phyloP scores from a whole-genome alignment of 164 flowering plant genomes.

The Nelumbo lutea region DNA sequence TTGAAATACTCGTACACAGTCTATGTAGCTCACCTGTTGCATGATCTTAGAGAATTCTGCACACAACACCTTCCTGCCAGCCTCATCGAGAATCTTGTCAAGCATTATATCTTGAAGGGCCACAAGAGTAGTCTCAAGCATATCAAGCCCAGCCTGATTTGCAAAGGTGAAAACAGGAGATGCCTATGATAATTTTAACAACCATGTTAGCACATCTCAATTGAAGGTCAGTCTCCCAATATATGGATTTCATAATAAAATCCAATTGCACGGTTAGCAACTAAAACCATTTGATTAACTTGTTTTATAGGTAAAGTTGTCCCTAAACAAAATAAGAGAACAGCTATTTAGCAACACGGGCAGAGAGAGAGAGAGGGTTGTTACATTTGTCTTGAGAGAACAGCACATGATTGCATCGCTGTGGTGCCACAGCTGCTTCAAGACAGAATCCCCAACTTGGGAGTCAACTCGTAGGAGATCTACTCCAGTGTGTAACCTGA shows the following conservation, averaged over 20 bases:
- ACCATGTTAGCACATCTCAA: constrained; percentile 2
- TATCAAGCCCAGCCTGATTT: constrained; percentile 76
- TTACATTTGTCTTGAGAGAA: constrained; percentile 61
- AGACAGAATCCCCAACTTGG: constrained; percentile 47
- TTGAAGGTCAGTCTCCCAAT: not conserved
- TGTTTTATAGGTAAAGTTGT: too few species aligned
- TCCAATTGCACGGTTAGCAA: too few species aligned
- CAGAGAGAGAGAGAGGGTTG: not conserved
- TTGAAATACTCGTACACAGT: too few species aligned
- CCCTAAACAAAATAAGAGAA: not conserved
- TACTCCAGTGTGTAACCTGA: constrained; percentile 63
- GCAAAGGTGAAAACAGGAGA: constrained; percentile 70
- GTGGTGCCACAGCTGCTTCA: constrained; percentile 75
- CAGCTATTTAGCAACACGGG: not conserved
- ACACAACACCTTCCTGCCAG: constrained; percentile 48
- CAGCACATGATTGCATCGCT: constrained; percentile 84
- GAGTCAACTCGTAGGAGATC: constrained; percentile 51
- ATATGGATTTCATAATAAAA: too few species aligned
- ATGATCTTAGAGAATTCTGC: constrained; percentile 62
- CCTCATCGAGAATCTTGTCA: constrained; percentile 59
- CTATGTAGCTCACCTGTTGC: constrained; percentile 43
- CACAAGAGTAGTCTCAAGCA: constrained; percentile 75
- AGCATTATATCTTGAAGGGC: constrained; percentile 75
- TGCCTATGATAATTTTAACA: constrained; percentile 31
- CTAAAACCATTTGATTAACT: not conserved